phyloP scores from a whole-genome alignment of 805 yeast genomes.

The Hanseniaspora lachancei region DNA sequence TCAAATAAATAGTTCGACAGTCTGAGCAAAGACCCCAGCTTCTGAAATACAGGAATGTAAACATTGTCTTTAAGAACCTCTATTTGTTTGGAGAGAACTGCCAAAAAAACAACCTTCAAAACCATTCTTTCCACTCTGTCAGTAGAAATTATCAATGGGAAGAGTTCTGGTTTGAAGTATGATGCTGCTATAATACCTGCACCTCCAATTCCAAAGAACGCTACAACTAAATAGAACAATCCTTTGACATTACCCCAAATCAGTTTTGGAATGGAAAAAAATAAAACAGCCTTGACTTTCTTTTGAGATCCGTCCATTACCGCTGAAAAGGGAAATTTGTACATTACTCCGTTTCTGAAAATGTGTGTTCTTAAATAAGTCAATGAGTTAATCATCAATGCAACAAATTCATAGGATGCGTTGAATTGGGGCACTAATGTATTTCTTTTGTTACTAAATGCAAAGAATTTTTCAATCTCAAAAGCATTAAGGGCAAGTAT shows the following conservation, averaged over 20 bases:
- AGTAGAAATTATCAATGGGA: neutral
- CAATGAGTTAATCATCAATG: neutral
- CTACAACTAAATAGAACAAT: neutral
- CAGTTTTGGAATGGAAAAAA: neutral
- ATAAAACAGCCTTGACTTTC: neutral
- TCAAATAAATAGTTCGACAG: slow-evolving; percentile 8
- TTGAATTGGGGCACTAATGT: neutral
- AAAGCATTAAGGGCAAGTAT: neutral
- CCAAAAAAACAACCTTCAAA: neutral
- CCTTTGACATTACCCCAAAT: neutral
- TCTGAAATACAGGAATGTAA: neutral
- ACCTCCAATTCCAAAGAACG: slow-evolving; percentile 4
- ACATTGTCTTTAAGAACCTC: neutral
- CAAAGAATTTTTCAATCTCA: neutral
- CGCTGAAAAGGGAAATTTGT: neutral
- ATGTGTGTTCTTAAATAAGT: neutral
- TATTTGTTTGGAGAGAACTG: neutral
- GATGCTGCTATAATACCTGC: neutral
- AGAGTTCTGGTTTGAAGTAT: neutral
- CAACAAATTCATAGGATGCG: neutral
- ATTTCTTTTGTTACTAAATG: neutral
- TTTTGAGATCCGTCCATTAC: neutral
- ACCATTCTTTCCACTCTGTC: neutral
- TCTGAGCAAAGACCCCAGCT: neutral
- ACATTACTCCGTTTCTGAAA: slow-evolving; percentile 5